These are phyloP conservation scores for Fusarium haematococcum DNA, from an alignment of 2,329 filamentous ascomycete species.

Conservation along the genomic window DNA sequence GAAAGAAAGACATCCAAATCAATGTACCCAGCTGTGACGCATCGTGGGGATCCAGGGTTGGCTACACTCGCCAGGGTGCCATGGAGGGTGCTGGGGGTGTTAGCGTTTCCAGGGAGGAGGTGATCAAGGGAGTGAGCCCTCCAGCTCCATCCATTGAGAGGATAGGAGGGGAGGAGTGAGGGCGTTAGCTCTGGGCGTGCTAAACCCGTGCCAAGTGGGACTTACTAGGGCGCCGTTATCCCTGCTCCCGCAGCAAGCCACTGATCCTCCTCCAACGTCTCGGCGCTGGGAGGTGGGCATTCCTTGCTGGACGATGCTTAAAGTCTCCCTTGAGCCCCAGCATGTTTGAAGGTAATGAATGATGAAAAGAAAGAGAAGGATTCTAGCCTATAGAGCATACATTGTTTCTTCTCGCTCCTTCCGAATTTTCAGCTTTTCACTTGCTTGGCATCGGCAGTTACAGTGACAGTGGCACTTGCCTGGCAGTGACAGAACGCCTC, in stretches of 20 bases:
- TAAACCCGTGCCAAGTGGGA: slow-evolving; percentile 22
- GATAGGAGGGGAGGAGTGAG: slow-evolving; percentile 7
- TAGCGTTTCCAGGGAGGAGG: neutral
- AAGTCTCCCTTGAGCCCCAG: slow-evolving; percentile 42
- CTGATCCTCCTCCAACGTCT: slow-evolving; percentile 38
- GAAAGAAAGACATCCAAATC: slow-evolving; percentile 4
- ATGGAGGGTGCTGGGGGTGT: slow-evolving; percentile 3
- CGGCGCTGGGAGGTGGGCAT: slow-evolving; percentile 35
- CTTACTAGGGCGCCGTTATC: slow-evolving; percentile 34
- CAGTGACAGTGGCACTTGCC: slow-evolving; percentile 7
- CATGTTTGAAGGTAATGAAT: slow-evolving; percentile 14
- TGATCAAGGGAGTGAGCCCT: slow-evolving; percentile 26
- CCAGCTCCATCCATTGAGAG: slow-evolving; percentile 16
- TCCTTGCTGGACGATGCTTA: slow-evolving; percentile 38
- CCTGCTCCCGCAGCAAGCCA: slow-evolving; percentile 43
- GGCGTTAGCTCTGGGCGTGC: slow-evolving; percentile 25
- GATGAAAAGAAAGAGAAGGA: slow-evolving; percentile 13
- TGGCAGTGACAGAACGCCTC: slow-evolving; percentile 11
- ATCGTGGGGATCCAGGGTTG: slow-evolving; percentile 10
- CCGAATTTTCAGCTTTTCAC: neutral
- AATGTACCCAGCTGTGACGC: slow-evolving; percentile 12
- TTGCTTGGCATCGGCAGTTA: slow-evolving; percentile 5
- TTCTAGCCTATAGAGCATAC: slow-evolving; percentile 1
- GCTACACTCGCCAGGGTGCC: slow-evolving; percentile 9
- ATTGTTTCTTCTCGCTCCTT: slow-evolving; percentile 9